These are phyloP conservation scores for Xylaria nigripes DNA, from an alignment of 495 filamentous ascomycete species.

Conservation along the genomic window DNA sequence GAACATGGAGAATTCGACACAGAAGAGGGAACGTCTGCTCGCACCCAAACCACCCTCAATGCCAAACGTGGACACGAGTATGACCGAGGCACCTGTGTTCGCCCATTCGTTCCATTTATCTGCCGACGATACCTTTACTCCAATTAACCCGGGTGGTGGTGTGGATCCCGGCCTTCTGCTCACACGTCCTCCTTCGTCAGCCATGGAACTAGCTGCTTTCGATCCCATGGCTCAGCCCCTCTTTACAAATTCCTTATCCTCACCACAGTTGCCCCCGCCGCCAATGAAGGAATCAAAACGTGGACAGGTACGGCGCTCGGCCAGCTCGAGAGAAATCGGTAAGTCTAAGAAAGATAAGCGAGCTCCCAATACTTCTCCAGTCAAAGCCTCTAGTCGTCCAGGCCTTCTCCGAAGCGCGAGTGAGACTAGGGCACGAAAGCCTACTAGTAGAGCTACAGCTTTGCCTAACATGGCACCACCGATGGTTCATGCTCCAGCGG, in stretches of 20 bases:
- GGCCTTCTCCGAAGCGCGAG: constrained; percentile 55
- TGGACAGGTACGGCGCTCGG: constrained; percentile 32
- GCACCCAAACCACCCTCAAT: constrained; percentile 33
- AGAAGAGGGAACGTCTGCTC: constrained; percentile 26
- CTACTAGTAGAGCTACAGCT: constrained; percentile 18
- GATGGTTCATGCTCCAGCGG: constrained; percentile 15
- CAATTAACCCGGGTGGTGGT: constrained; percentile 27
- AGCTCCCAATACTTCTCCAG: constrained; percentile 46
- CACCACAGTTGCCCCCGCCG: constrained; percentile 19
- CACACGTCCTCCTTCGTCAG: constrained; percentile 38
- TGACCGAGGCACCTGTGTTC: constrained; percentile 32
- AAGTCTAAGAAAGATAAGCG: constrained; percentile 32
- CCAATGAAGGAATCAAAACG: constrained; percentile 22
- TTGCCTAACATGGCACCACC: constrained; percentile 33
- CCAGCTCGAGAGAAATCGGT: constrained; percentile 33
- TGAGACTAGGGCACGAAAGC: constrained; percentile 38
- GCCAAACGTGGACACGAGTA: constrained; percentile 28
- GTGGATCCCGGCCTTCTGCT: constrained; percentile 41
- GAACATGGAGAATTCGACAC: constrained; percentile 21
- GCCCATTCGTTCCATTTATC: constrained; percentile 30
- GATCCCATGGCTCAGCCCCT: constrained; percentile 26
- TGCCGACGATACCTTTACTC: constrained; percentile 36
- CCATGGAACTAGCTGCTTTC: constrained; percentile 32
- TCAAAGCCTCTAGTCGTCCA: constrained; percentile 42
- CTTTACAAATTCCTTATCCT: constrained; percentile 18